These are phyloP conservation scores for Solanum etuberosum DNA, from an alignment of 257 asterid species.

Conservation along the genomic window DNA sequence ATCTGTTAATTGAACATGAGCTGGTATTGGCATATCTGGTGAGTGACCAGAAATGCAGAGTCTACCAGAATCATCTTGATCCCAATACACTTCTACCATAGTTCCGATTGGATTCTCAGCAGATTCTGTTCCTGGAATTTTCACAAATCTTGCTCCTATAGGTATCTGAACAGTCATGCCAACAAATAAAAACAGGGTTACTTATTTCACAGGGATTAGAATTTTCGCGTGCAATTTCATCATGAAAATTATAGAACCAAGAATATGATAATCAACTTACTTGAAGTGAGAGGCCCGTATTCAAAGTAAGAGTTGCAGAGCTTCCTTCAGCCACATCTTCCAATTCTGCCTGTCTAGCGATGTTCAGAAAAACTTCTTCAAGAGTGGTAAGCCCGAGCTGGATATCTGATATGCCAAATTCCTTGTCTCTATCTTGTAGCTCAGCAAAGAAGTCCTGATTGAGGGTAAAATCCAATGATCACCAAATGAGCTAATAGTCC, in stretches of 20 bases:
- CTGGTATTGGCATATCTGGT: constrained; percentile 43
- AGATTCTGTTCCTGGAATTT: constrained; percentile 67
- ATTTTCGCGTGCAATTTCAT: background rate
- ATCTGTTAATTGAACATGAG: constrained; percentile 31
- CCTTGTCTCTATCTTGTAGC: constrained; percentile 56
- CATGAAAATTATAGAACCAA: background rate
- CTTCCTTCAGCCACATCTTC: constrained; percentile 68
- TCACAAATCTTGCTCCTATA: constrained; percentile 64
- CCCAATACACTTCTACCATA: constrained; percentile 87
- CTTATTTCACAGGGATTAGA: background rate
- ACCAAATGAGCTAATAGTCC: background rate
- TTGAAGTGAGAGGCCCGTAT: constrained; percentile 52
- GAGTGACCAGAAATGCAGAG: constrained; percentile 79
- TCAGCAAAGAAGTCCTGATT: constrained; percentile 57
- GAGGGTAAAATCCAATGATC: background rate
- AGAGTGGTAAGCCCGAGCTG: constrained; percentile 84
- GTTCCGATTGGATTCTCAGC: constrained; percentile 40
- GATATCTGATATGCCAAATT: constrained; percentile 64
- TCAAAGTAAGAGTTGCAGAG: constrained; percentile 42
- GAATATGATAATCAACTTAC: constrained; percentile 19
- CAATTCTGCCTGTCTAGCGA: constrained; percentile 66
- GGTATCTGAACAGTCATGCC: constrained; percentile 43
- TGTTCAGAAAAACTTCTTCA: constrained; percentile 79
- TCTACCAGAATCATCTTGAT: constrained; percentile 80
- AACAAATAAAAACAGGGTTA: background rate